A percentile compares a stretch with the other conserved stretches of the same genome.
Conservation (phyloP, 2,329 filamentous ascomycete genomes). For the Dactylellina leptospora region DNA sequence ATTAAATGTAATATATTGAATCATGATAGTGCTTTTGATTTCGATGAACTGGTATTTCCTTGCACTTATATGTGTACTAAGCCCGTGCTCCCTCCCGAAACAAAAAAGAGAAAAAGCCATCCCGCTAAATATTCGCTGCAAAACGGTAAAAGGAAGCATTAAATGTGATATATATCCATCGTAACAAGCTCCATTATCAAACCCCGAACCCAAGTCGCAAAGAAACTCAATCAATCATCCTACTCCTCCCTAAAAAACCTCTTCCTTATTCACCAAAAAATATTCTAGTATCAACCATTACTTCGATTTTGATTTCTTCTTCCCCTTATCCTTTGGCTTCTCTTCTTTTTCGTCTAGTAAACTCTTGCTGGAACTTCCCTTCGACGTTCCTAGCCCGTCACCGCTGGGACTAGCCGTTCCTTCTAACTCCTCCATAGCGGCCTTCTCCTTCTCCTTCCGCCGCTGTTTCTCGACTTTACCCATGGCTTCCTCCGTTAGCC, state of each 20-base stretch:
- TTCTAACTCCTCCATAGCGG: constrained; percentile 54
- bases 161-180: not conserved
- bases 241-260: not conserved
- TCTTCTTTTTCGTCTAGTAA: constrained; percentile 36
- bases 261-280: not conserved
- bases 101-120: too few species aligned
- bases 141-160: not conserved
- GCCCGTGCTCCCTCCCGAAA: not conserved
- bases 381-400: constrained; percentile 22
- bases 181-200: not conserved
- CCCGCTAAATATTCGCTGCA: not conserved
- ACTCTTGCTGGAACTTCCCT: constrained; percentile 41
- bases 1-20: too few species aligned
- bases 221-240: not conserved
- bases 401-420: constrained; percentile 24
- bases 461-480: constrained; percentile 62
- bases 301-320: constrained; percentile 14
- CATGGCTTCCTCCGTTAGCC: constrained; percentile 74
- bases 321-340: constrained; percentile 18
- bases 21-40: too few species aligned
- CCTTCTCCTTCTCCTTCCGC: constrained; percentile 64
- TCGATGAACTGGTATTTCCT: too few species aligned
- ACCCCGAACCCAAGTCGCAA: not conserved
- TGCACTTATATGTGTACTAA: too few species aligned
- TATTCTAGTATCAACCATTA: not conserved